Conservation (phyloP, 306 rosid species). For the Trifolium repens region DNA sequence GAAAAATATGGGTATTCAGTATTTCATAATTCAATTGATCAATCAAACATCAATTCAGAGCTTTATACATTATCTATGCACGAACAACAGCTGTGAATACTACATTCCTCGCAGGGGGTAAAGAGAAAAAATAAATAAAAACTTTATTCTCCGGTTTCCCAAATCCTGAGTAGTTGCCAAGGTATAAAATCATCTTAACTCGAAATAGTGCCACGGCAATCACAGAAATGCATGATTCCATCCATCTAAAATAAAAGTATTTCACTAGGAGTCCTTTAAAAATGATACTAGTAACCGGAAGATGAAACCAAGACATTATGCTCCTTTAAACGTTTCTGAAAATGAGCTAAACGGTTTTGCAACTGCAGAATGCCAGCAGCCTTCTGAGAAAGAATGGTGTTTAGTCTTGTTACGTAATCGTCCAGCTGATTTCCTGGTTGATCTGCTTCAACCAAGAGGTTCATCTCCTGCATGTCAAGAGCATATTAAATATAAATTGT, state of each 20-base stretch:
- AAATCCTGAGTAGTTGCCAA: slow-evolving; percentile 27
- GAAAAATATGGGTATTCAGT: slow-evolving; percentile 18
- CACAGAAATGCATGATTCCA: slow-evolving; percentile 34
- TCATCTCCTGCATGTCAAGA: slow-evolving; percentile 82
- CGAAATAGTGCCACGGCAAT: slow-evolving; percentile 31
- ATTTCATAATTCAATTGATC: slow-evolving; percentile 17
- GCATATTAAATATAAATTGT: slow-evolving; percentile 21
- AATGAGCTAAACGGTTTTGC: slow-evolving; percentile 86
- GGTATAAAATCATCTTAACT: slow-evolving; percentile 42
- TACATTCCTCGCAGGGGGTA: slow-evolving; percentile 43
- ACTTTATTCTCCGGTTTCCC: slow-evolving; percentile 39
- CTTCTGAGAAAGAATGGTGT: slow-evolving; percentile 93
- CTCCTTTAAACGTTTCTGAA: slow-evolving; percentile 95
- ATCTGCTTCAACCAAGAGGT: slow-evolving; percentile 94
- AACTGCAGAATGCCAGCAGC: slow-evolving; percentile 92
- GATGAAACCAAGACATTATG: slow-evolving; percentile 83
- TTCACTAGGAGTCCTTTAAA: slow-evolving; percentile 31
- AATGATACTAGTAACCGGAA: slow-evolving; percentile 59
- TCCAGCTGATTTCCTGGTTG: slow-evolving; percentile 96
- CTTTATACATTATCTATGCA: slow-evolving; percentile 56
- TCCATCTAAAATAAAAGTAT: slow-evolving; percentile 36
- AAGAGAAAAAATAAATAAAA: slow-evolving; percentile 40
- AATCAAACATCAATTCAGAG: slow-evolving; percentile 46
- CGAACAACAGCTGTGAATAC: slow-evolving; percentile 42
- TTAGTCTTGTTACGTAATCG: slow-evolving; percentile 75